Evolutionary conservation across 192 early-diverging fungal species (phyloP).

Genomic region (Gigaspora rosea): DNA sequence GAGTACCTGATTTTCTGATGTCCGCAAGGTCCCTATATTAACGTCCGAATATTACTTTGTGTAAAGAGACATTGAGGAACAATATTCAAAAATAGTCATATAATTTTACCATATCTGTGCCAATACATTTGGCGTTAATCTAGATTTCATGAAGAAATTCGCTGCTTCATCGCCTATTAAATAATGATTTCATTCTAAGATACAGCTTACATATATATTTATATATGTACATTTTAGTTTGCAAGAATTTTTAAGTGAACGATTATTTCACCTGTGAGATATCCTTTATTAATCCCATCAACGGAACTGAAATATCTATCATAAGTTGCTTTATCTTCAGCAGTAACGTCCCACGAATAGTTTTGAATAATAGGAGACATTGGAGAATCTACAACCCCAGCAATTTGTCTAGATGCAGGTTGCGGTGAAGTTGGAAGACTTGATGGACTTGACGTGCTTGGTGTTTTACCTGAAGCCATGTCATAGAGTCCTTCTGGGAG

Average conservation of each 20-base stretch:
- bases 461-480: slow-evolving; percentile 20
- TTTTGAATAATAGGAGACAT: slow-evolving; percentile 16
- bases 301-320: slow-evolving; percentile 76
- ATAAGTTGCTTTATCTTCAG: slow-evolving; percentile 72
- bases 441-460: neutral
- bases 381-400: neutral
- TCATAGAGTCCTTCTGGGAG: slow-evolving; percentile 56
- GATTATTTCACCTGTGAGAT: slow-evolving; percentile 59
- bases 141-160: slow-evolving; percentile 79
- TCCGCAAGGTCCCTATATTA: slow-evolving; percentile 66
- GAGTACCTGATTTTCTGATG: slow-evolving; percentile 57
- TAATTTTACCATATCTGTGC: slow-evolving; percentile 69
- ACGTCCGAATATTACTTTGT: slow-evolving; percentile 44
- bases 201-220: neutral
- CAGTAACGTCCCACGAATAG: slow-evolving; percentile 71
- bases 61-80: slow-evolving; percentile 23
- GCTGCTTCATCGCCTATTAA: slow-evolving; percentile 68
- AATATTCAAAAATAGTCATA: neutral
- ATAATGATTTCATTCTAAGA: neutral
- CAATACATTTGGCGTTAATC: slow-evolving; percentile 63
- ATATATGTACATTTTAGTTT: no score
- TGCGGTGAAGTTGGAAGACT: slow-evolving; percentile 33
- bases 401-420: slow-evolving; percentile 8
- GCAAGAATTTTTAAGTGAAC: neutral
- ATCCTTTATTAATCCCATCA: slow-evolving; percentile 63